A percentile compares a stretch with the other conserved stretches of the same genome.
Conservation (phyloP, 805 yeast genomes). For the Cyberlindnera mycetangii region DNA sequence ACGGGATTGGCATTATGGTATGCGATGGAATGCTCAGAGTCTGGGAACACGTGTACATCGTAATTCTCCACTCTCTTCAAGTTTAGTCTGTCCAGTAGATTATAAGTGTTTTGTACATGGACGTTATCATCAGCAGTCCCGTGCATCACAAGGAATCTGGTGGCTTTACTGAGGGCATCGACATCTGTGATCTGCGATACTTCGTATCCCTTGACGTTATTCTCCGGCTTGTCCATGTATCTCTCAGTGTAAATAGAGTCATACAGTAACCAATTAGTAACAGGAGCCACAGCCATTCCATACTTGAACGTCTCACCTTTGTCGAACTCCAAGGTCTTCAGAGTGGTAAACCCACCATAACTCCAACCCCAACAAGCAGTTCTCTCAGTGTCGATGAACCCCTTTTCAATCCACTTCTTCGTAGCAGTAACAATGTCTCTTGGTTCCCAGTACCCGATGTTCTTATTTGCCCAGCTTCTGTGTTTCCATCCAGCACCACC, state of each 20-base stretch:
- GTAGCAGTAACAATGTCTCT: conserved; percentile 85
- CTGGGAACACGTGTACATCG: conserved; percentile 78
- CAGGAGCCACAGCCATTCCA: conserved; percentile 98
- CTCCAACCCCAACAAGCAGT: conserved; percentile 97
- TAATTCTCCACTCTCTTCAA: conserved; percentile 72
- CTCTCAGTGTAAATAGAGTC: conserved; percentile 95
- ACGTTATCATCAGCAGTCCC: conserved; percentile 98
- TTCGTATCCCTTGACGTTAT: conserved; percentile 63
- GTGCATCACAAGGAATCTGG: conserved; percentile 85
- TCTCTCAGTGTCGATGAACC: conserved; percentile 24
- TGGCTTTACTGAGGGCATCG: conserved; percentile 49
- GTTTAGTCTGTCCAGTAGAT: conserved; percentile 72
- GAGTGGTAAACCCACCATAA: conserved; percentile 91
- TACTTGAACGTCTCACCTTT: conserved; percentile 69
- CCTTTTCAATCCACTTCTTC: conserved; percentile 36
- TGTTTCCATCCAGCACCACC: conserved; percentile 80
- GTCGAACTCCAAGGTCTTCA: conserved; percentile 85
- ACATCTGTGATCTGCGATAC: conserved; percentile 55
- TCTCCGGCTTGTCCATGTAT: conserved; percentile 81
- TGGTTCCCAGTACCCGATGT: conserved; percentile 81
- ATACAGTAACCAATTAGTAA: conserved; percentile 88
- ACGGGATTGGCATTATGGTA: conserved; percentile 70
- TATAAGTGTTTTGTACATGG: conserved; percentile 85
- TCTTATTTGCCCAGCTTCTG: conserved; percentile 75
- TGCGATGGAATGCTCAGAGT: conserved; percentile 69